Evolutionary conservation across 805 yeast species (phyloP), one percentile per base, ranked within the genome.

Genomic region (Sporopachydermia lactativora): DNA sequence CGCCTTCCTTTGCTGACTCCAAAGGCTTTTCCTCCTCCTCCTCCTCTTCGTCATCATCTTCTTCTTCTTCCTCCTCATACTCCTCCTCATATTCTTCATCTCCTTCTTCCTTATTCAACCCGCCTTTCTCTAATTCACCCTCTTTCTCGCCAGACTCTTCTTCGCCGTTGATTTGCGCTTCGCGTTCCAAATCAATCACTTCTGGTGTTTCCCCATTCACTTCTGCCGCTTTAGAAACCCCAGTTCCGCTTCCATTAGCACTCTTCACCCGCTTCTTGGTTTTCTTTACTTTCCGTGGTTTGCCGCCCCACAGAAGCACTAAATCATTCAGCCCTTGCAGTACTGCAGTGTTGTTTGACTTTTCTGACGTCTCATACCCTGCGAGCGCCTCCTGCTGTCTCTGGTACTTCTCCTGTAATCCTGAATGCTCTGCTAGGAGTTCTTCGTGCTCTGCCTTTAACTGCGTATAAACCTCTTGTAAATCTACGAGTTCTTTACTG

Each of bases 41-140:
- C n/a, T 24, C 31, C 8, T 24, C n/a, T 8, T 24, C 31, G n/a
- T 24, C 31, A 24, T 24, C 31, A 24, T 24, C 31, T 24, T 24
- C 31, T 24, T 24, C 31, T 24, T 24, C 31, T 24, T 24, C 31
- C n/a, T 24, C 31, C n/a, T 24, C 31, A 24, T 8, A 24, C n/a
- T 24, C 31, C n/a, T 8, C n/a, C 31, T 24, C 31, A 8, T 24
- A 8, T n/a, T 24, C 31, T n/a, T 8, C 8, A n/a, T n/a, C 31
- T 8, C n/a, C 31, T 24, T 8, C n/a, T 8, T n/a, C n/a, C 31
- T 24, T 24, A 24, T 24, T 24, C 31, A 8, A 24, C 31, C n/a
- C 13, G 31, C 31, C n/a, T 24, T 24, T 24, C 31, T 24, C 31
- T 24, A 8, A 8, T 24, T n/a, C n/a, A 24, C n/a, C 31, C 13